Percentiles rank a stretch among this genome's conserved stretches.
phyloP scores from a whole-genome alignment of 2,329 filamentous ascomycete genomes.

The Ustulina deusta region DNA sequence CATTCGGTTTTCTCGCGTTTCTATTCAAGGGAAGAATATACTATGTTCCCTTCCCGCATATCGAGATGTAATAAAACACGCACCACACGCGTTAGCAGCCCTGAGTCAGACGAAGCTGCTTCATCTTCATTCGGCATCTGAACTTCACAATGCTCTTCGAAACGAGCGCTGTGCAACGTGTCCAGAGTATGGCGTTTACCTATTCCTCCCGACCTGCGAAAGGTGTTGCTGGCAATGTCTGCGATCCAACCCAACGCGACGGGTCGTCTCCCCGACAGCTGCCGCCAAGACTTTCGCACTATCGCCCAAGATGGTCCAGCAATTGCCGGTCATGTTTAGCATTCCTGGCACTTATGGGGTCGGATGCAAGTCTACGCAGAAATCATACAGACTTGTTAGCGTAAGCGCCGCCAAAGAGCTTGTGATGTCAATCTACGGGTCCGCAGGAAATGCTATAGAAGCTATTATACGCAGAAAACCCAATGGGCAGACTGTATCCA shows the following conservation, averaged over 20 bases:
- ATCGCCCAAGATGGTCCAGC: slow-evolving; percentile 25
- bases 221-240: slow-evolving; percentile 31
- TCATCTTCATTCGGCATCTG: slow-evolving; percentile 29
- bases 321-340: slow-evolving; percentile 28
- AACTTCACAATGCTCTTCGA: slow-evolving; percentile 30
- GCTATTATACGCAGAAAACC: slow-evolving; percentile 18
- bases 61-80: slow-evolving; percentile 27
- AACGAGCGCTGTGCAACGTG: slow-evolving; percentile 26
- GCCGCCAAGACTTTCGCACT: slow-evolving; percentile 25
- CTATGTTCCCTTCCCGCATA: slow-evolving; percentile 21
- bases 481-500: slow-evolving; percentile 14
- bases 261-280: slow-evolving; percentile 19
- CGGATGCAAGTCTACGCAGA: slow-evolving; percentile 11
- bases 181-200: slow-evolving; percentile 29
- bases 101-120: slow-evolving; percentile 25
- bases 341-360: slow-evolving; percentile 29
- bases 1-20: slow-evolving; percentile 26
- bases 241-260: slow-evolving; percentile 24
- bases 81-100: slow-evolving; percentile 26
- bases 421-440: slow-evolving; percentile 22
- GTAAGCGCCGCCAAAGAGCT: slow-evolving; percentile 25
- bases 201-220: slow-evolving; percentile 30
- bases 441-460: slow-evolving; percentile 23
- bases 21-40: slow-evolving; percentile 22
- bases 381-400: slow-evolving; percentile 26